phyloP scores from a whole-genome alignment of 768 basidiomycete genomes.

The Leccinellum luteum region DNA sequence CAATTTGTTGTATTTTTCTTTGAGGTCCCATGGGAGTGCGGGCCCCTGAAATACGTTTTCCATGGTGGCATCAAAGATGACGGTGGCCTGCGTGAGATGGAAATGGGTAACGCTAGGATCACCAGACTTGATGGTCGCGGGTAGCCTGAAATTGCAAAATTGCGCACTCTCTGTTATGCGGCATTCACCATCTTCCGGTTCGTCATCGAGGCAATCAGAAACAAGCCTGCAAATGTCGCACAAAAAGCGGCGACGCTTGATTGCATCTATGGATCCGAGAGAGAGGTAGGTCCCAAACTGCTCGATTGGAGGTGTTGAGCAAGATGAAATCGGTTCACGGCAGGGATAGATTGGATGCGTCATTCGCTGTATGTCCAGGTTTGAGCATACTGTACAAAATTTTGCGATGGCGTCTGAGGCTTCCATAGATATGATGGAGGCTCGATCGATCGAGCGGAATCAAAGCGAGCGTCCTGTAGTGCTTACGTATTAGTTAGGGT shows the following conservation, averaged over 20 bases:
- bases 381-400: constrained; percentile 8
- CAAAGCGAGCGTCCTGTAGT: too few relatives aligned
- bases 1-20: background rate
- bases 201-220: constrained; percentile 9
- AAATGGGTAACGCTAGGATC: constrained; percentile 6
- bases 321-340: background rate
- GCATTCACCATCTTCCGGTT: constrained; percentile 9
- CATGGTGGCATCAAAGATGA: background rate
- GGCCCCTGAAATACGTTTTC: background rate
- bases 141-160: constrained; percentile 10
- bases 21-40: constrained; percentile 10
- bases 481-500: too few relatives aligned
- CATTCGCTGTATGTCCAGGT: background rate
- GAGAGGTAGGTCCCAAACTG: background rate
- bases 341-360: constrained; percentile 4
- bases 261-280: constrained; percentile 12
- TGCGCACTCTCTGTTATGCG: background rate
- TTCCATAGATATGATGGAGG: too few relatives aligned
- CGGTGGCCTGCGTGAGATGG: constrained; percentile 12
- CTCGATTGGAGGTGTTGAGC: constrained; percentile 1
- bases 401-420: background rate
- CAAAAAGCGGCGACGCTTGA: constrained; percentile 9
- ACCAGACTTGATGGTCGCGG: background rate
- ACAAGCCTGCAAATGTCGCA: constrained; percentile 16
- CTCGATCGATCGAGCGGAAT: too few relatives aligned